Conservation (phyloP, 1,284 basidiomycete species). For the Naganishia sp. region DNA sequence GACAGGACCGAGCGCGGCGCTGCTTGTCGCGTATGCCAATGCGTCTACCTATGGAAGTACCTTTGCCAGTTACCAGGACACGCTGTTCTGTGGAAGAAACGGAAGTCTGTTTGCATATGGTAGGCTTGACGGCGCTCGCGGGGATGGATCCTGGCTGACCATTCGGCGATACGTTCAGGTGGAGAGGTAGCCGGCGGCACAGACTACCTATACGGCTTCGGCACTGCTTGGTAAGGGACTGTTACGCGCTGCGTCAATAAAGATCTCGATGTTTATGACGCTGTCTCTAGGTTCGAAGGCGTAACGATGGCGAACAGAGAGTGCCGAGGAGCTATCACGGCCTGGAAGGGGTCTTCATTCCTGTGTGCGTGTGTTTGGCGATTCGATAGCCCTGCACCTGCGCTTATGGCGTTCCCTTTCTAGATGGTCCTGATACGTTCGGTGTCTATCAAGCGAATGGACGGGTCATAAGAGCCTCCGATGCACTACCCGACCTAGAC, state of each 20-base stretch:
- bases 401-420: not conserved
- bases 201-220: slow-evolving; percentile 64
- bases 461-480: slow-evolving; percentile 59
- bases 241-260: not conserved
- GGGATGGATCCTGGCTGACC: not conserved
- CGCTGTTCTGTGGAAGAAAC: slow-evolving; percentile 65
- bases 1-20: slow-evolving; percentile 38
- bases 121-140: not conserved
- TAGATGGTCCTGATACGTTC: slow-evolving; percentile 54
- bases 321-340: slow-evolving; percentile 64
- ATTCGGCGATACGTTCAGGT: not conserved
- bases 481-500: slow-evolving; percentile 25
- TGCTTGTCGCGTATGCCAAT: slow-evolving; percentile 38
- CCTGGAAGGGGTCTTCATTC: slow-evolving; percentile 63
- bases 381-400: not conserved
- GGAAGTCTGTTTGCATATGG: slow-evolving; percentile 65
- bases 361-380: slow-evolving; percentile 58
- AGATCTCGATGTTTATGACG: not conserved
- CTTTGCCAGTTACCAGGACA: slow-evolving; percentile 67
- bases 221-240: slow-evolving; percentile 57
- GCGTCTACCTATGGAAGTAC: slow-evolving; percentile 69
- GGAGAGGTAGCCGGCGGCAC: slow-evolving; percentile 65
- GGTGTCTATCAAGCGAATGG: slow-evolving; percentile 66
- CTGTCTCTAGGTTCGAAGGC: slow-evolving; percentile 62
- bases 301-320: slow-evolving; percentile 63